phyloP scores from a whole-genome alignment of 306 rosid genomes.

The Vigna mungo region DNA sequence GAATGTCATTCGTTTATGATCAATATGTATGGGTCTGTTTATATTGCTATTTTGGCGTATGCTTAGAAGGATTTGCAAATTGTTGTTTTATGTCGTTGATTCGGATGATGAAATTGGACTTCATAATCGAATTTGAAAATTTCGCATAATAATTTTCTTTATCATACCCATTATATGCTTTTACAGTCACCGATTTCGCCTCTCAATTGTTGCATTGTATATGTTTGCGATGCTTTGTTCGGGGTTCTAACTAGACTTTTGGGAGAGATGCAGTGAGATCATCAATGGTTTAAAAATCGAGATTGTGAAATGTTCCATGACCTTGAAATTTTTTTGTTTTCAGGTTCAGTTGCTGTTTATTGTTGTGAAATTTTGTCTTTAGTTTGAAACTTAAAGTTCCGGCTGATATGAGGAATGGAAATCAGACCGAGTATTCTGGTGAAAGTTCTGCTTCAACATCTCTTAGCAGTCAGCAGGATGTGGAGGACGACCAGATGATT shows the following conservation, averaged over 20 bases:
- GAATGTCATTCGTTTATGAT: not conserved
- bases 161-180: not conserved
- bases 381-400: constrained; percentile 4
- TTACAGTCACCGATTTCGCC: not conserved
- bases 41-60: not conserved
- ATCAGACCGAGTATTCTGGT: constrained; percentile 44
- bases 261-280: not conserved
- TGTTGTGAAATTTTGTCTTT: not conserved
- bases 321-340: not conserved
- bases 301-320: constrained; percentile 18
- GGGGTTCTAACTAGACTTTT: not conserved
- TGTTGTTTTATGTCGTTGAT: not conserved
- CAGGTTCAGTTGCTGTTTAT: constrained; percentile 34
- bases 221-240: not conserved
- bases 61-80: constrained; percentile 26
- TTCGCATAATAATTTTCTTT: constrained; percentile 6
- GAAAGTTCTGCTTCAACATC: constrained; percentile 75
- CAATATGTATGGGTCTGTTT: not conserved
- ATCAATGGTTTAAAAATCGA: not conserved
- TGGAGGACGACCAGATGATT: constrained; percentile 80
- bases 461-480: constrained; percentile 58
- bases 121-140: not conserved
- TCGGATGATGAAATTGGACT: not conserved
- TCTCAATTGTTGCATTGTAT: not conserved
- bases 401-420: constrained; percentile 52